Base-by-base conservation (phyloP, 106 monocot species). In the Triglochin maritima region DNA sequence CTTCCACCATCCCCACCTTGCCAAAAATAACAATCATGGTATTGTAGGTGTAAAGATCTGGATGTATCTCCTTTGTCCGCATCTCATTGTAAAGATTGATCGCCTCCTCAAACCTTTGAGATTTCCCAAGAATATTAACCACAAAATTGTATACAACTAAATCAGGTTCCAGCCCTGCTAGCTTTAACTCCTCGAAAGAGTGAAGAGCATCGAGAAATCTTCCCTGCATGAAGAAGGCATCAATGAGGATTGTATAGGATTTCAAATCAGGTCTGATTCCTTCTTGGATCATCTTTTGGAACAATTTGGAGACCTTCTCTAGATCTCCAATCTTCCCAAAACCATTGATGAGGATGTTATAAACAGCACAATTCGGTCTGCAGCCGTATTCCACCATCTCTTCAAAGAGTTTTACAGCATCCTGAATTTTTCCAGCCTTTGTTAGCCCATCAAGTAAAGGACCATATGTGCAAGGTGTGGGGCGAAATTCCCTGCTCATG, bases 21-120 rank as follows among this genome's bases (percentile, higher is more conserved):
- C 96, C 85, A 65, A 86, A 71, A 64, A 79, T 50, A 47, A 91
- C 81, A 82, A 98, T 98, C 52, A 98, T 51, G 15, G 83, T 78
- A 72, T 98, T 98, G 59, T 91, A 98, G 42, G 91, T 98, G 73
- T 91, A 98, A 68, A 91, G 76, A 58, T 98, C 91, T 2, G 96
- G 88, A 61, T 57, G 15, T 55, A 91, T 81, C 59, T 91, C 91
- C 71, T 79, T 81, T 7, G 41, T 80, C 72, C 82, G 77, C 96
- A 98, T 88, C 71, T 98, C 86, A 66, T 82, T 48, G 57, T 91
- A 80, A 13, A 98, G 78, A 62, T 63, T 13, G 9, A 82, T 48
- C 8, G 88, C 96, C 65, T 98, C 86, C 12, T 91, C 82, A 41
- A 86, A 9, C 70, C 80, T 81, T 48, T 72, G 67, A 52, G 75